Evolutionary conservation across 306 rosid species (phyloP), one percentile per base, ranked within the genome.

Genomic region (Prunus fruticosa): DNA sequence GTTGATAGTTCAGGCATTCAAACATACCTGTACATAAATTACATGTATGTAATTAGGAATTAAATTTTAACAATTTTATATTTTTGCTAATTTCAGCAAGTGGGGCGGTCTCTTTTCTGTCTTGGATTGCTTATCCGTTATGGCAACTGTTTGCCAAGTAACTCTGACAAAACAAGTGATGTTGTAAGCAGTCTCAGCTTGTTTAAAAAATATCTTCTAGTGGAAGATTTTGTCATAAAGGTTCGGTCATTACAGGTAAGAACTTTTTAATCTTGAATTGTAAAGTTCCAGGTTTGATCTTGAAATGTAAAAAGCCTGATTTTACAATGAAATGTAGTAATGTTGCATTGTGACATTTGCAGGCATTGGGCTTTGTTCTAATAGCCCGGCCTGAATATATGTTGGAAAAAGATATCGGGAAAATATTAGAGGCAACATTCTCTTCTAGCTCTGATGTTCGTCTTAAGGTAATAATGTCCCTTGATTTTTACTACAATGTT

Each of bases 321-420:
- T 82, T 45, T 30, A 22, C 76, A 62, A 69, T 47, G 71, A 66
- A 70, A 70, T 81, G 54, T 76, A 34, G 71, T 85, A 11, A 84
- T 82, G 78, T 43, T 78, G 58, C 67, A 30, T 79, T 84, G 64
- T 23, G 73, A 81, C 76, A 74, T 65, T 61, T 90, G 93, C 76
- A 95, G 99, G 99, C 99, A 22, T 88, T 95, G 54, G 99, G 98
- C 51, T 92, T 81, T 84, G 90, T 92, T 67, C 84, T 95, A 73
- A 92, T 95, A 84, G 97, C 97, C 20, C 88, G 96, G 89, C 98
- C 98, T 19, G 97, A 95, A 74, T 88, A 74, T 82, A 95, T 95
- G 99, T 84, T 95, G 88, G 97, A 89, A 78, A 86, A 83, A 25
- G 97, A 87, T 77, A 87, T 95, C 64, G 97, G 97, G 71, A 95